Conservation (phyloP, 441 rosid species). For the Aquilaria agallochum region DNA sequence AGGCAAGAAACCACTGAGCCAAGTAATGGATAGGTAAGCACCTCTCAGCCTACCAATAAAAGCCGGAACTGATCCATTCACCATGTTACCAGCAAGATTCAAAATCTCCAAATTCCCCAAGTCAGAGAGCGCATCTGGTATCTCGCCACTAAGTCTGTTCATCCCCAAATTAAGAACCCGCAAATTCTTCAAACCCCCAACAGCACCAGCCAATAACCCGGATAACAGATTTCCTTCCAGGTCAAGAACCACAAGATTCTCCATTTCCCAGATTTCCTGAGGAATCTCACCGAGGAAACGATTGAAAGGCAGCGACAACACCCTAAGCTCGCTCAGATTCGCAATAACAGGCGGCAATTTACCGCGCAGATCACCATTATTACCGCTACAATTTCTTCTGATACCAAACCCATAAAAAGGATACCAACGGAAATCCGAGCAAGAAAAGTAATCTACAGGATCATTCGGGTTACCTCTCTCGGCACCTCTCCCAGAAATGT, state of each 20-base stretch:
- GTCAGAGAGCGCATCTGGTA: slow-evolving; percentile 28
- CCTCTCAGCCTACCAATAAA: slow-evolving; percentile 41
- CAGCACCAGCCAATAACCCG: slow-evolving; percentile 36
- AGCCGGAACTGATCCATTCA: slow-evolving; percentile 45
- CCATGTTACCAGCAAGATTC: slow-evolving; percentile 48
- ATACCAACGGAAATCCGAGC: slow-evolving; percentile 33
- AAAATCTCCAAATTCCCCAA: slow-evolving; percentile 31
- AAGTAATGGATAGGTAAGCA: slow-evolving; percentile 44
- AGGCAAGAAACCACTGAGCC: slow-evolving; percentile 40
- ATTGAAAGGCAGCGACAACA: slow-evolving; percentile 70
- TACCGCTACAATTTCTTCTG: slow-evolving; percentile 44
- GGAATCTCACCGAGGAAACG: slow-evolving; percentile 59
- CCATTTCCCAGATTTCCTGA: slow-evolving; percentile 53
- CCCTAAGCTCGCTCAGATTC: slow-evolving; percentile 50
- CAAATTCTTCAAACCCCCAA: slow-evolving; percentile 35
- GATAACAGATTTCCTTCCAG: slow-evolving; percentile 52
- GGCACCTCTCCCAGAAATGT: slow-evolving; percentile 40
- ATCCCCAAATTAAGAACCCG: slow-evolving; percentile 58
- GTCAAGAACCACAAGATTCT: slow-evolving; percentile 64
- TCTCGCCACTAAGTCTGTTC: slow-evolving; percentile 39
- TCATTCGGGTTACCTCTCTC: slow-evolving; percentile 26
- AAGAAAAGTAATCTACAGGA: slow-evolving; percentile 23
- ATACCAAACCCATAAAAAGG: slow-evolving; percentile 48
- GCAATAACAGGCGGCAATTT: slow-evolving; percentile 45
- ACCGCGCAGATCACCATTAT: slow-evolving; percentile 44